Percentiles rank a stretch among this genome's conserved stretches.
phyloP scores from a whole-genome alignment of 2,329 filamentous ascomycete genomes.

The Colletotrichum aenigma region DNA sequence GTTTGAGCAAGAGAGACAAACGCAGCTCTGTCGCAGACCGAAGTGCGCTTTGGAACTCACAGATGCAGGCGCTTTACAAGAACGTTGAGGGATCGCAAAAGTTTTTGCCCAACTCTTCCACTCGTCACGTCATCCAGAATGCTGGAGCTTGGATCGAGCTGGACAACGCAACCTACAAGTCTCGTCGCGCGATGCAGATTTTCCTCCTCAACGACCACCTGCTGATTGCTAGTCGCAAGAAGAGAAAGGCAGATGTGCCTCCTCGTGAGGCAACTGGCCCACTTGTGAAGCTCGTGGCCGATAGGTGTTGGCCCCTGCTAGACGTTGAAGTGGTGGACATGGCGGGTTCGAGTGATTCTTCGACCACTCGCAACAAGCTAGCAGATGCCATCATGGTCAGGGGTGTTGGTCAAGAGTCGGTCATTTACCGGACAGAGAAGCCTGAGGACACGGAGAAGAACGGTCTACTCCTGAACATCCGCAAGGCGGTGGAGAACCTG shows the following conservation, averaged over 20 bases:
- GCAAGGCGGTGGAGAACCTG: conserved; percentile 91
- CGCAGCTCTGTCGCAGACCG: conserved; percentile 84
- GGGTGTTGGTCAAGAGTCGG: conserved; percentile 84
- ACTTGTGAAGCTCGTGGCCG: conserved; percentile 82
- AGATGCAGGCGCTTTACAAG: conserved; percentile 88
- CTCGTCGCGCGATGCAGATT: conserved; percentile 85
- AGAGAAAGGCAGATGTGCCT: conserved; percentile 79
- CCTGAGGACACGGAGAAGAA: conserved; percentile 79
- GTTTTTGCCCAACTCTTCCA: conserved; percentile 86
- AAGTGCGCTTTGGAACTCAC: conserved; percentile 70
- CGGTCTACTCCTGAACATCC: conserved; percentile 83
- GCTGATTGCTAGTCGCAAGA: conserved; percentile 88
- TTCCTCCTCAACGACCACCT: conserved; percentile 95
- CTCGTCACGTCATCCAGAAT: conserved; percentile 93
- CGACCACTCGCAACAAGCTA: conserved; percentile 61
- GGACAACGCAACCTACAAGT: conserved; percentile 97
- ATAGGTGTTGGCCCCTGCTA: conserved; percentile 90
- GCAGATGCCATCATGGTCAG: conserved; percentile 90
- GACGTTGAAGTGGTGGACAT: conserved; percentile 95
- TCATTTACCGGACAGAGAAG: conserved; percentile 92
- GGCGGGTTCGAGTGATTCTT: conserved; percentile 67
- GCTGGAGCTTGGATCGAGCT: conserved; percentile 94
- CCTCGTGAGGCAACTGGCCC: conserved; percentile 51
- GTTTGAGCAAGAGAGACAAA: conserved; percentile 75
- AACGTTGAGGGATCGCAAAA: conserved; percentile 98